These are phyloP conservation scores for Hygrocybe punicea DNA, from an alignment of 768 basidiomycete species.

Conservation along the genomic window DNA sequence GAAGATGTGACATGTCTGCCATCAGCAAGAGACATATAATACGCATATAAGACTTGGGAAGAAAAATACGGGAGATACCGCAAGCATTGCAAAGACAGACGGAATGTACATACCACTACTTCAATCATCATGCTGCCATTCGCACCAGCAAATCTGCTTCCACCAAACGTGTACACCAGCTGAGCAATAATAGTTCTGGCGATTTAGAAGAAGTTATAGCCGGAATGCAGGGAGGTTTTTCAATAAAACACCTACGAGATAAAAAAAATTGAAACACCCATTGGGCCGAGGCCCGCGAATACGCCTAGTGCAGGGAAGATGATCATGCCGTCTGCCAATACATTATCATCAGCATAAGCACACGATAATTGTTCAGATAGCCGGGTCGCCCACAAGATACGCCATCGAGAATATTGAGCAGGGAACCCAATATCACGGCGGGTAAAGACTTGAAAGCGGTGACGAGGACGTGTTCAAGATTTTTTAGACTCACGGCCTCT, in stretches of 20 bases:
- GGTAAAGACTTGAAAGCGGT: constrained; percentile 57
- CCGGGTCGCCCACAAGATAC: constrained; percentile 67
- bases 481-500: constrained; percentile 6
- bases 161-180: constrained; percentile 79
- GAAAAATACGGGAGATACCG: constrained; percentile 1
- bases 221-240: background rate
- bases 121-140: constrained; percentile 99
- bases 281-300: constrained; percentile 76
- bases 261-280: constrained; percentile 96
- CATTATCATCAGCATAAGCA: background rate
- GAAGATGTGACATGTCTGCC: too few relatives aligned
- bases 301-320: constrained; percentile 83
- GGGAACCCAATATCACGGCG: constrained; percentile 75
- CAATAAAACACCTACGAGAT: constrained; percentile 52
- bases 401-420: constrained; percentile 91
- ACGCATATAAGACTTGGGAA: too few relatives aligned
- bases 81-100: background rate
- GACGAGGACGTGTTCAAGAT: constrained; percentile 8
- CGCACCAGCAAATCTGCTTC: constrained; percentile 83
- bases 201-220: constrained; percentile 1
- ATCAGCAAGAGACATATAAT: too few relatives aligned
- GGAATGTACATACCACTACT: constrained; percentile 62
- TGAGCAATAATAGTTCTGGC: constrained; percentile 72
- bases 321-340: constrained; percentile 82
- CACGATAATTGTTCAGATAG: background rate